Evolutionary conservation across 1,284 basidiomycete genomes (phyloP).

Genomic region (Cutaneotrichosporon cutaneum): DNA sequence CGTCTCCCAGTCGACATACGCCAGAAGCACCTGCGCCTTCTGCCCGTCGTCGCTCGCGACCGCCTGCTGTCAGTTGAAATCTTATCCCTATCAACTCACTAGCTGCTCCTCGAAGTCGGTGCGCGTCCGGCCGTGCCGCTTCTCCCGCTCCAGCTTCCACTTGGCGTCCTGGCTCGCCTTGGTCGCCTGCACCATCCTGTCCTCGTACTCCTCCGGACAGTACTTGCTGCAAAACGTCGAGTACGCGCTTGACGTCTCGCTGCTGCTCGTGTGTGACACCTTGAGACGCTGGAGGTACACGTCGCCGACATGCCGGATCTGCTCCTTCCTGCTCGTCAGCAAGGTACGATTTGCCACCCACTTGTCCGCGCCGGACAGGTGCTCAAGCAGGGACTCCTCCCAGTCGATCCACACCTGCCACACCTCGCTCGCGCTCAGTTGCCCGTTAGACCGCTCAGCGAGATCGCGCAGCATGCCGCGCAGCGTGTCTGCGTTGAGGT

Average conservation of each 20-base stretch:
- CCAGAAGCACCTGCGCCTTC: constrained; percentile 29
- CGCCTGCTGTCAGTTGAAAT: constrained; percentile 23
- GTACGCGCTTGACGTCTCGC: constrained; percentile 76
- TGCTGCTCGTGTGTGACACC: constrained; percentile 56
- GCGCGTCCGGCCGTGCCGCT: constrained; percentile 41
- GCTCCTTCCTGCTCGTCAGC: constrained; percentile 29
- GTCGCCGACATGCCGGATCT: constrained; percentile 42
- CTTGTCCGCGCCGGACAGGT: constrained; percentile 57
- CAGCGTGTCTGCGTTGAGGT: constrained; percentile 58
- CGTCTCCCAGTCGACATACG: constrained; percentile 49
- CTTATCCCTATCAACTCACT: constrained; percentile 23
- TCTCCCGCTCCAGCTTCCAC: constrained; percentile 33
- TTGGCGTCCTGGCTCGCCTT: constrained; percentile 63
- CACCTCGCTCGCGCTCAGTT: constrained; percentile 63
- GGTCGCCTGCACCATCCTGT: constrained; percentile 69
- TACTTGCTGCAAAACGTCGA: constrained; percentile 80
- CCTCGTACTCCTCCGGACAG: constrained; percentile 71
- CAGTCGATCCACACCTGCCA: constrained; percentile 74
- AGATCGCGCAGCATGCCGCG: constrained; percentile 62
- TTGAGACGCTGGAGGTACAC: constrained; percentile 48
- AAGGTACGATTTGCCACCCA: constrained; percentile 36
- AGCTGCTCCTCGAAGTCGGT: constrained; percentile 46
- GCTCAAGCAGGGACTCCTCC: constrained; percentile 65
- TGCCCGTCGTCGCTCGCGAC: constrained; percentile 23
- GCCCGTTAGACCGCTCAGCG: constrained; percentile 58